Base-by-base conservation (phyloP, 805 yeast species). In the Candida silvatica region DNA sequence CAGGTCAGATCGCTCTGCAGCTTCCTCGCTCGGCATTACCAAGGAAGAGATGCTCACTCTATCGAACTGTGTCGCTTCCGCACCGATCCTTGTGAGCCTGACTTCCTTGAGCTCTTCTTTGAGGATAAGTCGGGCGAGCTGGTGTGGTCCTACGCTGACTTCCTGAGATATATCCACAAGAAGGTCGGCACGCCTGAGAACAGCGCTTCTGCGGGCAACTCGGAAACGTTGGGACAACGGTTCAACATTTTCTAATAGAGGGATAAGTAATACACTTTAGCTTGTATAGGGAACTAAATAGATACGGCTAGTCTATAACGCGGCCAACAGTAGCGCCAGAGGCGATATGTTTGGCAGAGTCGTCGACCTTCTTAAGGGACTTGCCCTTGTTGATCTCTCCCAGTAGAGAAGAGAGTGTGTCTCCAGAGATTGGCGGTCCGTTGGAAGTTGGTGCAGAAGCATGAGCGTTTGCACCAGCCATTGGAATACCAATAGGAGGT, bases 51-150 rank as follows among this genome's bases (percentile, higher is more conserved):
- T 14, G 62, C 60, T 41, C 47, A 70, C 31, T 69, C 76, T 1
- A 54, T 84, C 20, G 76, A 74, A 39, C 52, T 86, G 5, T 72
- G 81, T 12, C 65, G 92, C 41, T 77, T 74, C 44, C 77, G 77
- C 5, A 55, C 69, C 16, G 94, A 83, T 49, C 74, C 75, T 3
- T 66, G 73, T 3, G 77, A 77, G 45, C 46, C 54, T 29, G 71
- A 66, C 34, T 74, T 86, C 51, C 59, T 66, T 27, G 77, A 76
- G 28, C 48, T 72, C 34, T 59, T 92, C 50, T 75, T 78, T 20
- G 97, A 92, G 48, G 97, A 92, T 52, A 66, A 74, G 31, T 60
- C 66, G 17, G 61, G 61, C 25, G 74, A 77, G 29, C 62, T 70
- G 54, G 51, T 74, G 47, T 59, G 66, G 45, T 69, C 78, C 16